A percentile compares a stretch with the other conserved stretches of the same genome.
Evolutionary conservation across 225 moss, liverwort and hornwort genomes (phyloP).

Genomic region (Pleurozium schreberi): DNA sequence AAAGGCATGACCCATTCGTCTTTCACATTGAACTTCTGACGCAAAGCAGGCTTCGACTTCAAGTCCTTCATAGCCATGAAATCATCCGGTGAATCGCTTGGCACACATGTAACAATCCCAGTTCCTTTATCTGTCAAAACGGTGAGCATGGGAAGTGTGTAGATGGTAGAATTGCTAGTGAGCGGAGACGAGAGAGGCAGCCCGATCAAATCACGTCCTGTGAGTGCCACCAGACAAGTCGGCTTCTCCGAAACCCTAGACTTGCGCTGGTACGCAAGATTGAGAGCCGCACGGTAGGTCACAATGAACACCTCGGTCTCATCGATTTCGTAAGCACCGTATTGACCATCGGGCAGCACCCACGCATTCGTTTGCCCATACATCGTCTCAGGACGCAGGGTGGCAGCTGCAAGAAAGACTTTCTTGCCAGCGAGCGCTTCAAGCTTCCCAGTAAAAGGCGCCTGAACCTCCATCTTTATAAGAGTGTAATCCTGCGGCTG

Average conservation of each 20-base stretch:
- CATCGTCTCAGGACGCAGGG: constrained; percentile 97
- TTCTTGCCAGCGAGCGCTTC: constrained; percentile 49
- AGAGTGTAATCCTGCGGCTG: constrained; percentile 88
- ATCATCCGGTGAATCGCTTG: constrained; percentile 58
- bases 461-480: constrained; percentile 82
- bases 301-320: constrained; percentile 71
- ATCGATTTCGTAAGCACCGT: constrained; percentile 86
- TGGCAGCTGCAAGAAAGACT: constrained; percentile 87
- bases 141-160: constrained; percentile 80
- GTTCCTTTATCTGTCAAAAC: constrained; percentile 86
- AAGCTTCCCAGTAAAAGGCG: constrained; percentile 81
- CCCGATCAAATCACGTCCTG: constrained; percentile 82
- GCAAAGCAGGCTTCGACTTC: constrained; percentile 43
- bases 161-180: constrained; percentile 46
- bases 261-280: constrained; percentile 76
- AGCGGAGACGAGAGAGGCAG: constrained; percentile 74
- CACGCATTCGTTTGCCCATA: constrained; percentile 97
- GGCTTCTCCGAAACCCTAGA: constrained; percentile 74
- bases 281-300: constrained; percentile 78
- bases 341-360: constrained; percentile 90
- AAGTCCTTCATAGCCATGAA: constrained; percentile 57
- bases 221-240: constrained; percentile 60
- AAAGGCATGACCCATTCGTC: constrained; percentile 91
- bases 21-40: constrained; percentile 73
- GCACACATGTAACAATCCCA: constrained; percentile 53